phyloP scores from a whole-genome alignment of 805 yeast genomes.

The Kluyveromyces aestuarii region DNA sequence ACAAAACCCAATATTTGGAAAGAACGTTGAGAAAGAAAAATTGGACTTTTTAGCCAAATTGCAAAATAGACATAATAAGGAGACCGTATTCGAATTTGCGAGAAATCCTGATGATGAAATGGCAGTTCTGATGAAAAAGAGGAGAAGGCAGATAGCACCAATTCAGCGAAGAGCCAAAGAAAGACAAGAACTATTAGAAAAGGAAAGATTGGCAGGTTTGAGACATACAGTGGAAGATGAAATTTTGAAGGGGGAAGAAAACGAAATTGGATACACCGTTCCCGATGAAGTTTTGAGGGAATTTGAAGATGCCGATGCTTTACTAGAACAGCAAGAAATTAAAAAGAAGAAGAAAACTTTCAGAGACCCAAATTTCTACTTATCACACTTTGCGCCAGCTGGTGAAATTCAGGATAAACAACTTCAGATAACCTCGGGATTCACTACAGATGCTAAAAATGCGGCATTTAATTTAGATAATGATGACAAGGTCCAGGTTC shows the following conservation, averaged over 20 bases:
- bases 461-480: constrained; percentile 84
- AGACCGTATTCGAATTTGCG: constrained; percentile 89
- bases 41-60: constrained; percentile 62
- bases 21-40: constrained; percentile 65
- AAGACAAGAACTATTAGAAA: constrained; percentile 54
- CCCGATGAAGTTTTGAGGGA: constrained; percentile 32
- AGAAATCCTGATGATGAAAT: constrained; percentile 57
- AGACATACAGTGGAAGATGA: constrained; percentile 70
- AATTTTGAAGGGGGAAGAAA: constrained; percentile 42
- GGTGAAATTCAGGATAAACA: constrained; percentile 77
- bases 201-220: constrained; percentile 68
- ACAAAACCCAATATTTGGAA: constrained; percentile 72
- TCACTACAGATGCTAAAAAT: constrained; percentile 72
- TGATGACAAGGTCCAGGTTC: constrained; percentile 60
- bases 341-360: constrained; percentile 40
- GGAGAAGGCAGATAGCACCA: constrained; percentile 84
- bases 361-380: constrained; percentile 70
- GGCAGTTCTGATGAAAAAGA: constrained; percentile 72
- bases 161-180: constrained; percentile 73
- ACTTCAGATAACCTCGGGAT: constrained; percentile 46
- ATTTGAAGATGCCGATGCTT: constrained; percentile 34
- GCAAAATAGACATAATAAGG: constrained; percentile 61
- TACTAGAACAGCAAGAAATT: constrained; percentile 21
- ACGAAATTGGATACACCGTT: constrained; percentile 41
- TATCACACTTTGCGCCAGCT: constrained; percentile 85